phyloP scores from a whole-genome alignment of 768 basidiomycete species.

The Rickenella mellea region DNA sequence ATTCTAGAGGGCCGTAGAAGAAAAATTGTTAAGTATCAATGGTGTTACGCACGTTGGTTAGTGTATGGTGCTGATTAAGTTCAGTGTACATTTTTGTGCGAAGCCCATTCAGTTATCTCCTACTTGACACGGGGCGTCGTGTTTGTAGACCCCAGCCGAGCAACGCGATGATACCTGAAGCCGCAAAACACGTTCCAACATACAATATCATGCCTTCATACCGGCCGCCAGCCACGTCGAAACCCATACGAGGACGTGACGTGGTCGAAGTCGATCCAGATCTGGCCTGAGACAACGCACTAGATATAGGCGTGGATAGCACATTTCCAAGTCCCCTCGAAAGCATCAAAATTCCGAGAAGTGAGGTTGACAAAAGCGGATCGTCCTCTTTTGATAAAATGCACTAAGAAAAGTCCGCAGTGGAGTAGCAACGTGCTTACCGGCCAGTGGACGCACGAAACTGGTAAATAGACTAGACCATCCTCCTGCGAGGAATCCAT shows the following conservation, averaged over 20 bases:
- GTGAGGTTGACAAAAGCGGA: constrained; percentile 12
- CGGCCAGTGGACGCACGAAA: constrained; percentile 15
- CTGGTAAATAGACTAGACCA: constrained; percentile 20
- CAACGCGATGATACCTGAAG: constrained; percentile 14
- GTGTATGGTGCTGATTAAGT: no score
- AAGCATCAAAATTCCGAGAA: constrained; percentile 18
- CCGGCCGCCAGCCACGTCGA: constrained; percentile 18
- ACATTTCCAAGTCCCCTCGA: constrained; percentile 22
- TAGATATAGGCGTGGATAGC: constrained; percentile 20
- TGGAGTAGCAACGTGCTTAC: constrained; percentile 7
- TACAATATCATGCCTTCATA: constrained; percentile 21
- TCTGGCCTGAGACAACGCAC: constrained; percentile 7
- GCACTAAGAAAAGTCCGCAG: background rate
- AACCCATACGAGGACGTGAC: constrained; percentile 10
- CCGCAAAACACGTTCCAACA: constrained; percentile 22
- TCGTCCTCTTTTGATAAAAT: constrained; percentile 16
- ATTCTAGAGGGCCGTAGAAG: no score
- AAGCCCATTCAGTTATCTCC: no score
- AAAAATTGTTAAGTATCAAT: no score
- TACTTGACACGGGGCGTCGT: no score
- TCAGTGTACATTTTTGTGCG: no score
- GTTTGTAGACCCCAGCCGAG: constrained; percentile 14
- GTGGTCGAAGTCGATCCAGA: background rate
- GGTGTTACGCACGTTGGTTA: no score
- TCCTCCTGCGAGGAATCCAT: constrained; percentile 17